Conservation (phyloP, 495 filamentous ascomycete genomes). For the Amorphotheca resinae region DNA sequence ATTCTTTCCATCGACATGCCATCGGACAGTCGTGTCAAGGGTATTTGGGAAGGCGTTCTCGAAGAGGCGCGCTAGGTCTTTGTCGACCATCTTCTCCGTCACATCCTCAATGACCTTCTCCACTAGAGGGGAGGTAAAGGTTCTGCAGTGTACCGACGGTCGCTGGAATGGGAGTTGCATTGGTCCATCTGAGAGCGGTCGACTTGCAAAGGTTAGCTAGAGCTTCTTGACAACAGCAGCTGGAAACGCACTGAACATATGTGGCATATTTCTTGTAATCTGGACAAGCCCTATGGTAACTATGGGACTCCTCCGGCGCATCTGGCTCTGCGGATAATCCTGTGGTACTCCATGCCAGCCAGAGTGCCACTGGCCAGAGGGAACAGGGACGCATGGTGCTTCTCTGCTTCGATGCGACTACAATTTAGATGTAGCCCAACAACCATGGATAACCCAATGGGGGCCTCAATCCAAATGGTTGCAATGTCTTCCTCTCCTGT, state of each 20-base stretch:
- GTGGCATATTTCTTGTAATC: slow-evolving; percentile 36
- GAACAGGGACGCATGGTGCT: slow-evolving; percentile 1
- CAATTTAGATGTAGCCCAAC: no score
- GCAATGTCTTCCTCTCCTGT: no score
- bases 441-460: no score
- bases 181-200: slow-evolving; percentile 66
- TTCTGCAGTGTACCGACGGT: slow-evolving; percentile 67
- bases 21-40: slow-evolving; percentile 33
- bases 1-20: slow-evolving; percentile 47
- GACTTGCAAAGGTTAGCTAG: slow-evolving; percentile 29
- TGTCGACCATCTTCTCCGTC: slow-evolving; percentile 65
- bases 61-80: slow-evolving; percentile 84
- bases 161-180: slow-evolving; percentile 82
- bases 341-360: background rate
- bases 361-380: background rate
- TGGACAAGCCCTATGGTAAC: slow-evolving; percentile 28
- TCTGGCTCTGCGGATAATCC: background rate
- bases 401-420: background rate
- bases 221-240: background rate
- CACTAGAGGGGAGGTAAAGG: slow-evolving; percentile 73
- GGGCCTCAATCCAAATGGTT: no score
- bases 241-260: slow-evolving; percentile 29
- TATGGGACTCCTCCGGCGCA: background rate
- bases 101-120: slow-evolving; percentile 81
- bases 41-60: slow-evolving; percentile 80